Percentiles rank a stretch among this genome's conserved stretches.
Conservation (phyloP, 495 filamentous ascomycete species). For the Neurospora tetrasperma region DNA sequence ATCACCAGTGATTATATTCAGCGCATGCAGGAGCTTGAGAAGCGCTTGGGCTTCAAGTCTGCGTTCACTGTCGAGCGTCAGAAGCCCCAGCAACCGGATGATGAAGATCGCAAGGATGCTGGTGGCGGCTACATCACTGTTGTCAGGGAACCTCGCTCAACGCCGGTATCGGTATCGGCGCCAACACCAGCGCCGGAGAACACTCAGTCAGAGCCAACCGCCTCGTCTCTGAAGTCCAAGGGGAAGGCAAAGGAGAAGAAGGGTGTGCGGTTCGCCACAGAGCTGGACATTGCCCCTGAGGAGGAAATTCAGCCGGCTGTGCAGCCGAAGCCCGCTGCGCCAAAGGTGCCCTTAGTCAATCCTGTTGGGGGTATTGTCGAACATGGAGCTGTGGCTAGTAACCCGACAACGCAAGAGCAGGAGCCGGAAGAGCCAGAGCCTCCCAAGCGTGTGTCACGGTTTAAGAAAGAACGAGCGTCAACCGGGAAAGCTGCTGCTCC, state of each 20-base stretch:
- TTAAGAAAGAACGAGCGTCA: constrained; percentile 28
- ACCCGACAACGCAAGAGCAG: constrained; percentile 23
- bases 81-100: constrained; percentile 7
- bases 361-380: constrained; percentile 43
- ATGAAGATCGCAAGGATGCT: constrained; percentile 16
- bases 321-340: constrained; percentile 12
- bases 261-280: constrained; percentile 63
- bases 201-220: neutral
- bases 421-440: constrained; percentile 12
- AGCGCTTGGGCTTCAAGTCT: constrained; percentile 50
- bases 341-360: constrained; percentile 26
- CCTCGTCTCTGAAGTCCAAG: neutral
- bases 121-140: constrained; percentile 6
- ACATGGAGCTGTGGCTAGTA: constrained; percentile 26
- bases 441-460: constrained; percentile 36
- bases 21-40: constrained; percentile 77
- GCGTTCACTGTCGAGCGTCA: constrained; percentile 13
- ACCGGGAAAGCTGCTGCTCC: neutral
- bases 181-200: neutral
- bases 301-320: constrained; percentile 18
- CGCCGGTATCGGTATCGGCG: neutral
- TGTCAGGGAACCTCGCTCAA: neutral
- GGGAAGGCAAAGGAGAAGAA: constrained; percentile 42
- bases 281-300: constrained; percentile 57
- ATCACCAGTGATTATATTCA: constrained; percentile 62